Evolutionary conservation across 331 rosid genomes (phyloP).

Genomic region (Quercus lobata): DNA sequence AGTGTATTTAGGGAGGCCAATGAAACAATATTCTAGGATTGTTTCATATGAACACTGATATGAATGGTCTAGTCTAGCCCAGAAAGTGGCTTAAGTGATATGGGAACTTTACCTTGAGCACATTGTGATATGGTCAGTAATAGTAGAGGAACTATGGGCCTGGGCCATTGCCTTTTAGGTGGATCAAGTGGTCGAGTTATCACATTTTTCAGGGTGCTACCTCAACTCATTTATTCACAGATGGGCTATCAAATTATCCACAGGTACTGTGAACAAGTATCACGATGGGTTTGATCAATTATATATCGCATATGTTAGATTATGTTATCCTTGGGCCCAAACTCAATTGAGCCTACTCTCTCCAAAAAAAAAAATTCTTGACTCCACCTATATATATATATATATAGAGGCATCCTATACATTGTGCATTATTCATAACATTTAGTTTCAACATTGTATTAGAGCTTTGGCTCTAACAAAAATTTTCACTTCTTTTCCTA

Average conservation of each 20-base stretch:
- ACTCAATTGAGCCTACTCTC: too few species aligned
- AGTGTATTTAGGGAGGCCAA: constrained; percentile 64
- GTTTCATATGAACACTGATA: constrained; percentile 68
- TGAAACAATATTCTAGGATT: constrained; percentile 75
- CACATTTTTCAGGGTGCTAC: constrained; percentile 50
- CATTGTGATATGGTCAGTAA: constrained; percentile 87
- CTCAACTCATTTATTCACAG: constrained; percentile 54
- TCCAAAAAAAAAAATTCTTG: too few species aligned
- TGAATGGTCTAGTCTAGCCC: constrained; percentile 81
- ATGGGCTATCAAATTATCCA: constrained; percentile 43
- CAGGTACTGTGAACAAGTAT: constrained; percentile 66
- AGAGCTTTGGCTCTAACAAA: too few species aligned
- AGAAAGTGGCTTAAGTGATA: constrained; percentile 91
- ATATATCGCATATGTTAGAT: background rate
- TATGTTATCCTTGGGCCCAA: too few species aligned
- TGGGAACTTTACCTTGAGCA: constrained; percentile 66
- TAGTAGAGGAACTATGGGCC: constrained; percentile 51
- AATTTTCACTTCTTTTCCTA: too few species aligned
- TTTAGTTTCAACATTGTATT: too few species aligned
- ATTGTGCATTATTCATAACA: too few species aligned
- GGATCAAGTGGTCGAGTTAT: constrained; percentile 75
- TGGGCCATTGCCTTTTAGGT: constrained; percentile 38
- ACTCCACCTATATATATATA: too few species aligned
- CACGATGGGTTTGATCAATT: constrained; percentile 47
- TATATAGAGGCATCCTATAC: too few species aligned